Conservation (phyloP, 805 yeast species). For the Isabelozyma heimii region DNA sequence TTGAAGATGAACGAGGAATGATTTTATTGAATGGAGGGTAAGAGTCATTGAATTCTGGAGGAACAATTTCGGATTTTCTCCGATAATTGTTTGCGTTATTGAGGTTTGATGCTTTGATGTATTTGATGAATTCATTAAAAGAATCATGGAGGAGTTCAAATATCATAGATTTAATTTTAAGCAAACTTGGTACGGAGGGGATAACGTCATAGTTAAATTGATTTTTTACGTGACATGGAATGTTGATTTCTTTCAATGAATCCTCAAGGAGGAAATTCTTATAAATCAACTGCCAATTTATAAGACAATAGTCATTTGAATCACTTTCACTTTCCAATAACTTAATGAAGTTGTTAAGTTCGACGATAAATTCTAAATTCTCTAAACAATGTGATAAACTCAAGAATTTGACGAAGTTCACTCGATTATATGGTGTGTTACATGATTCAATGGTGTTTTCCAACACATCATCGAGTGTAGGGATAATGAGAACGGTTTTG, state of each 20-base stretch:
- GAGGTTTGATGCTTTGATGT: conserved; percentile 9
- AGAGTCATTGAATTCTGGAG: conserved; percentile 12
- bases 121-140: conserved; percentile 29
- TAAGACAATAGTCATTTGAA: not conserved
- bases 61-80: conserved; percentile 17
- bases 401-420: conserved; percentile 24
- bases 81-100: conserved; percentile 4
- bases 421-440: conserved; percentile 5
- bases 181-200: conserved; percentile 15
- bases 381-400: conserved; percentile 32
- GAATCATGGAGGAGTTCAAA: conserved; percentile 30
- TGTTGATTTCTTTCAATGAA: conserved; percentile 31
- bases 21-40: not conserved
- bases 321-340: conserved; percentile 5
- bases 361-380: conserved; percentile 32
- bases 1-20: not conserved
- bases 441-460: not conserved
- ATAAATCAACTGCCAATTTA: conserved; percentile 26
- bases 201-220: conserved; percentile 14
- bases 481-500: not conserved
- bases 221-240: conserved; percentile 23
- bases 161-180: conserved; percentile 13
- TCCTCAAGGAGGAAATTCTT: conserved; percentile 23
- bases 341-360: conserved; percentile 14
- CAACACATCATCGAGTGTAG: not conserved